These are phyloP conservation scores for Mimosa bimucronata DNA, from an alignment of 306 rosid species.

Conservation along the genomic window DNA sequence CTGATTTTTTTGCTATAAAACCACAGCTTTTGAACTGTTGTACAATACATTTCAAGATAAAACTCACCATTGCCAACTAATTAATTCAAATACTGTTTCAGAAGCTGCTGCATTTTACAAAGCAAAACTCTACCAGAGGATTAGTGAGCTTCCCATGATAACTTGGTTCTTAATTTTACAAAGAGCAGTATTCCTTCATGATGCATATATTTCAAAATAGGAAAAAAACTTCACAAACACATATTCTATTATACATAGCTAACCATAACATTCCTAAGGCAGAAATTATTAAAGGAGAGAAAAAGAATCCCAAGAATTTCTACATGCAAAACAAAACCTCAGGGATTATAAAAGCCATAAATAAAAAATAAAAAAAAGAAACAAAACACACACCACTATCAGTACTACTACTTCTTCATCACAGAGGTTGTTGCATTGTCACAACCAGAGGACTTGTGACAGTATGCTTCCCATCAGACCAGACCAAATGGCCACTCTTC, in stretches of 20 bases:
- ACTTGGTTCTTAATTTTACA: constrained; percentile 42
- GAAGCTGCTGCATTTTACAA: not conserved
- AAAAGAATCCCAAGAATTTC: not conserved
- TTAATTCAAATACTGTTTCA: not conserved
- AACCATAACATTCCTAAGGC: not conserved
- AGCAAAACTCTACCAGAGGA: not conserved
- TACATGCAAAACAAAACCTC: constrained; percentile 25
- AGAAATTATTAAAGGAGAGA: not conserved
- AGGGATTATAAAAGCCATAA: not conserved
- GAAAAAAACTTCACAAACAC: constrained; percentile 44
- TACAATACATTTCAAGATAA: too few species aligned
- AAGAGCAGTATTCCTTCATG: constrained; percentile 22
- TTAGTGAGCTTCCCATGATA: constrained; percentile 11
- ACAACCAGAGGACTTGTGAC: constrained; percentile 71
- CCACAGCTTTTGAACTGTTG: too few species aligned
- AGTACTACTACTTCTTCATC: not conserved
- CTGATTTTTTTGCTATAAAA: too few species aligned
- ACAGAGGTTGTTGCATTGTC: constrained; percentile 77
- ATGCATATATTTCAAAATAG: constrained; percentile 39
- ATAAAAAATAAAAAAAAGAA: not conserved
- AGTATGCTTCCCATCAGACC: constrained; percentile 72
- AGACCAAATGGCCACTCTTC: constrained; percentile 57
- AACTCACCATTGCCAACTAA: too few species aligned
- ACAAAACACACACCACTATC: not conserved
- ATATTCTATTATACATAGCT: constrained; percentile 42